Conservation (phyloP, 2,329 filamentous ascomycete species). For the Zarea fungicola region DNA sequence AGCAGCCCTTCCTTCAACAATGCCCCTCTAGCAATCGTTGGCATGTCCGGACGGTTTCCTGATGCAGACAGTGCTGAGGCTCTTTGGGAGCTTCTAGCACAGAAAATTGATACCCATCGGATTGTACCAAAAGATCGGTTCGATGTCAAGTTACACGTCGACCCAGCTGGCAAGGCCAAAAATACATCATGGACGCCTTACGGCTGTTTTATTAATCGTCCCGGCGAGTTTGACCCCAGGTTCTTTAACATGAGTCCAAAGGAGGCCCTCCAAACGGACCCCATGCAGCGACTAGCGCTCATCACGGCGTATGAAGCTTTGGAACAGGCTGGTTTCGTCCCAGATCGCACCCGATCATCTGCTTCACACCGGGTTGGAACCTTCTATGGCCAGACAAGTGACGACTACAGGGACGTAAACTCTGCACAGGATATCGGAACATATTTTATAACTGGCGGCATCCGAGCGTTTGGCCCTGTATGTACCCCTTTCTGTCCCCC, state of each 20-base stretch:
- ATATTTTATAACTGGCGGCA: conserved; percentile 41
- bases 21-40: no score
- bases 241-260: conserved; percentile 79
- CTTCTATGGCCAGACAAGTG: conserved; percentile 69
- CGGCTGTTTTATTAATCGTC: conserved; percentile 62
- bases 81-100: conserved; percentile 54
- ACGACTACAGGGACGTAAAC: conserved; percentile 64
- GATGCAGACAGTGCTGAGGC: conserved; percentile 29
- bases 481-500: no score
- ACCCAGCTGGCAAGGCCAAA: conserved; percentile 55
- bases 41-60: conserved; percentile 40
- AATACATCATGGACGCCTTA: conserved; percentile 62
- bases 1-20: no score
- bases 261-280: conserved; percentile 68
- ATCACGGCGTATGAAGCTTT: conserved; percentile 71
- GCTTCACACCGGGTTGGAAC: conserved; percentile 63
- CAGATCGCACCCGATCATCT: conserved; percentile 57
- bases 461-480: conserved; percentile 35
- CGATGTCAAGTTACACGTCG: conserved; percentile 58
- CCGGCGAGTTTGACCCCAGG: conserved; percentile 64
- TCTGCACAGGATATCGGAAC: conserved; percentile 69
- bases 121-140: conserved; percentile 55
- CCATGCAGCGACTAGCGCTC: conserved; percentile 66
- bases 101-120: neutral
- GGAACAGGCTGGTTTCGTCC: conserved; percentile 65